Percentiles rank a stretch among this genome's conserved stretches.
These are phyloP conservation scores for Dendrocalamus sinicus DNA, from an alignment of 176 grass and related monocot genomes.

Conservation along the genomic window DNA sequence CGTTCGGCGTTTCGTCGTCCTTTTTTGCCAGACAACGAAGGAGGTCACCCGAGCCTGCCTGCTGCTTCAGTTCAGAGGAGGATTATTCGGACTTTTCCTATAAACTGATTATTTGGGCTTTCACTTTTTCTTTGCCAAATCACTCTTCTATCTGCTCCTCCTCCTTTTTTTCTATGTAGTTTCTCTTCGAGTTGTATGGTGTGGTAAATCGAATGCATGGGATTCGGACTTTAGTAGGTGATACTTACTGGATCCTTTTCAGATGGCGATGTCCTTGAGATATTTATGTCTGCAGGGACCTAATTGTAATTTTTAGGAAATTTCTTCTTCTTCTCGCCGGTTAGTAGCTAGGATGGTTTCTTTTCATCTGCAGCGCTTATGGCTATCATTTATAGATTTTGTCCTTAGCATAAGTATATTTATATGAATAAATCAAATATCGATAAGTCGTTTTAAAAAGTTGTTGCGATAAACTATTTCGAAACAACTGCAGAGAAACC, in stretches of 20 bases:
- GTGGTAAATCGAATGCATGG: not conserved
- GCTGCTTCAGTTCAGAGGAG: not conserved
- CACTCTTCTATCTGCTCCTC: not conserved
- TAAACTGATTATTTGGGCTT: not conserved
- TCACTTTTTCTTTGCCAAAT: not conserved
- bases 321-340: too few species aligned
- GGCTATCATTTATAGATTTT: too few species aligned
- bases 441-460: too few species aligned
- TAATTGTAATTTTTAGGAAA: not conserved
- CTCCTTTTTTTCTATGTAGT: too few species aligned
- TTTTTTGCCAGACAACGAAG: slow-evolving; percentile 18
- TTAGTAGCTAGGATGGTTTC: too few species aligned
- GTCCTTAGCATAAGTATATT: fast-evolving
- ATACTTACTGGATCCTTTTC: not conserved
- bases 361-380: too few species aligned
- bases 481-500: fast-evolving
- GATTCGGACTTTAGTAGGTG: not conserved
- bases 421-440: too few species aligned
- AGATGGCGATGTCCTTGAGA: not conserved
- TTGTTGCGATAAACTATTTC: fast-evolving
- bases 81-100: not conserved
- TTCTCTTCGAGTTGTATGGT: not conserved
- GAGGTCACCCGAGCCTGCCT: not conserved
- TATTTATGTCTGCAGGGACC: not conserved
- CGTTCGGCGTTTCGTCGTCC: not conserved